These are phyloP conservation scores for Teunomyces panamensis DNA, from an alignment of 805 yeast genomes.

Conservation along the genomic window DNA sequence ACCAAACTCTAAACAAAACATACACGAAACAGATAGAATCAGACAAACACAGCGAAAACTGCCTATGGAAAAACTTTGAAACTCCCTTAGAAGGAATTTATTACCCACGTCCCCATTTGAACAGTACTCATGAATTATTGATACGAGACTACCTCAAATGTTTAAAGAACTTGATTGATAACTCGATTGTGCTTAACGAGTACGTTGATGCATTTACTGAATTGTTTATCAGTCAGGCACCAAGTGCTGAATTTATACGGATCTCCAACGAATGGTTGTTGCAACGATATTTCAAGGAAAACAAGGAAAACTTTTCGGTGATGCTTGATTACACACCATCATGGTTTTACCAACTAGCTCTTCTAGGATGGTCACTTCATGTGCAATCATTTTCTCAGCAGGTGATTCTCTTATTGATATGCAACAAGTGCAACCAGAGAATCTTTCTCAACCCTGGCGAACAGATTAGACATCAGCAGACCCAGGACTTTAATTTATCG, in stretches of 20 bases:
- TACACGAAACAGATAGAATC: conserved; percentile 24
- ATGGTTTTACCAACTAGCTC: conserved; percentile 35
- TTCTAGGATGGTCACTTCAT: conserved; percentile 36
- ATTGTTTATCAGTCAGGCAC: background rate
- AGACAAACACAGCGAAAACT: conserved; percentile 27
- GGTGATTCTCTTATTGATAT: conserved; percentile 29
- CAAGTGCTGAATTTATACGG: conserved; percentile 13
- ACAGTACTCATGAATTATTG: conserved; percentile 26
- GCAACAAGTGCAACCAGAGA: conserved; percentile 36
- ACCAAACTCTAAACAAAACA: conserved; percentile 12
- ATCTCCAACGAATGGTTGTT: conserved; percentile 34
- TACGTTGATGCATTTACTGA: conserved; percentile 7
- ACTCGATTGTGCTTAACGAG: conserved; percentile 15
- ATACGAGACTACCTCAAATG: conserved; percentile 26
- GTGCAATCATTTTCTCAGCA: conserved; percentile 27
- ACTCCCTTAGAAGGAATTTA: conserved; percentile 33
- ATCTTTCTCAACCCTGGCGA: conserved; percentile 21
- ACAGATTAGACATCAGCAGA: background rate
- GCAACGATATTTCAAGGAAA: conserved; percentile 26
- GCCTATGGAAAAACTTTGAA: conserved; percentile 38
- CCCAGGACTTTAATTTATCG: conserved; percentile 13
- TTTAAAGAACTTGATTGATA: conserved; percentile 28
- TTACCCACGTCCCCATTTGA: conserved; percentile 32
- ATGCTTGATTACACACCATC: conserved; percentile 23
- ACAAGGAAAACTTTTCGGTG: conserved; percentile 32